Conservation (phyloP, 768 basidiomycete species). For the Tylopilus cervinicoccineus region DNA sequence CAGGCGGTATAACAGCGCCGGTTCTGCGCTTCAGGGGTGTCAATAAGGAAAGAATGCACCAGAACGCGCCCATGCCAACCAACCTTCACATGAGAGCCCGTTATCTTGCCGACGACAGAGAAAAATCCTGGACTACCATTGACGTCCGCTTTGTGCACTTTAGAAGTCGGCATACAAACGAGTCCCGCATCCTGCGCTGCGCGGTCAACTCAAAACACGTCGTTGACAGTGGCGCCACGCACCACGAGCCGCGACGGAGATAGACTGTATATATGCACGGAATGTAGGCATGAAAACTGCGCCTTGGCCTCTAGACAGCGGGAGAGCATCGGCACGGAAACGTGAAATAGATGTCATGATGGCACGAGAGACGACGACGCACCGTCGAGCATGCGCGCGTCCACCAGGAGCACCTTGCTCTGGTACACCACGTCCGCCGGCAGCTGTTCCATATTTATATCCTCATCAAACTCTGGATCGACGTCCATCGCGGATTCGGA, state of each 20-base stretch:
- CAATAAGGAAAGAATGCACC: neutral
- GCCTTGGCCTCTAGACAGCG: constrained; percentile 44
- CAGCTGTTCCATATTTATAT: no score
- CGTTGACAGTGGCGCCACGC: neutral
- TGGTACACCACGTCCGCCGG: constrained; percentile 43
- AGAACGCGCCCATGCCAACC: neutral
- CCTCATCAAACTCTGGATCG: constrained; percentile 40
- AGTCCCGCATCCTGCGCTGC: constrained; percentile 41
- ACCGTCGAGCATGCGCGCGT: constrained; percentile 66
- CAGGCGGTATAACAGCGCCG: constrained; percentile 1
- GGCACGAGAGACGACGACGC: constrained; percentile 12
- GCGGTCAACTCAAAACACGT: neutral
- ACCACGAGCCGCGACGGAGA: constrained; percentile 60
- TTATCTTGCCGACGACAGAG: constrained; percentile 40
- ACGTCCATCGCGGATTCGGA: constrained; percentile 23
- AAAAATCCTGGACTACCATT: constrained; percentile 15
- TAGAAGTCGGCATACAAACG: constrained; percentile 32
- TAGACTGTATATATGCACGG: constrained; percentile 67
- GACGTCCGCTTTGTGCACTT: constrained; percentile 33
- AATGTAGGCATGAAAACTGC: constrained; percentile 49
- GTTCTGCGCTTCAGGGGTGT: constrained; percentile 13
- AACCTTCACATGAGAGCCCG: constrained; percentile 46
- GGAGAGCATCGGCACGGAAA: neutral
- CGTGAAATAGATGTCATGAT: no score
- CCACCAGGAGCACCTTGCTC: constrained; percentile 53